A percentile compares a stretch with the other conserved stretches of the same genome.
Conservation (phyloP, 305 asterid genomes). For the Nicotiana rustica region DNA sequence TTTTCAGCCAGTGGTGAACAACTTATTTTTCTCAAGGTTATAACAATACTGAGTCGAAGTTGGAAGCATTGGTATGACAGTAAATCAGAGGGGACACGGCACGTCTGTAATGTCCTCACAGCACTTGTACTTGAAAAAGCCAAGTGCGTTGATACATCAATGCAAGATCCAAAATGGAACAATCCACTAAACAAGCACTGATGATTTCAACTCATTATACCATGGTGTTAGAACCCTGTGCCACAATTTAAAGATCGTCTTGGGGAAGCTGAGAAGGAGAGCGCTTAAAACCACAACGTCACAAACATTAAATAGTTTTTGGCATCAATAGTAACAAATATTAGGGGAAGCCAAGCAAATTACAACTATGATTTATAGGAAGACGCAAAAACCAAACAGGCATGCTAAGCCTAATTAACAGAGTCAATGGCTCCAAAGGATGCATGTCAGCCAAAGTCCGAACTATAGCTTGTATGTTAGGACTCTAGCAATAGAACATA, state of each 20-base stretch:
- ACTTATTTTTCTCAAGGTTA: background rate
- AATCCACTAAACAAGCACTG: background rate
- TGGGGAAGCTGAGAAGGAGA: background rate
- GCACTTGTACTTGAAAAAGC: background rate
- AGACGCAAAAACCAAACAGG: background rate
- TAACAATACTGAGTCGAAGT: background rate
- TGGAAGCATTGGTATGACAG: background rate
- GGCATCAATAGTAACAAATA: background rate
- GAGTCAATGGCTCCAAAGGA: constrained; percentile 2
- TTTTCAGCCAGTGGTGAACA: background rate
- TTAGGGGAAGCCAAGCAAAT: background rate
- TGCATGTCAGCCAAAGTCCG: background rate
- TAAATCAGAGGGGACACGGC: background rate
- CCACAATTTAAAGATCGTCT: too few species aligned
- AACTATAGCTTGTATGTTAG: background rate
- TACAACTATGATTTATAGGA: background rate
- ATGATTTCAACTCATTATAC: background rate
- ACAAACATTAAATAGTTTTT: background rate
- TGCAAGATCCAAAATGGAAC: background rate
- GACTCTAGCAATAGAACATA: constrained; percentile 80
- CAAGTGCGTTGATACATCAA: background rate
- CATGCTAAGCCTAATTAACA: background rate
- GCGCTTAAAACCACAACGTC: background rate
- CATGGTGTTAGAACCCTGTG: too few species aligned
- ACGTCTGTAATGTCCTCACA: background rate